Percentiles rank a stretch among this genome's conserved stretches.
These are phyloP conservation scores for Brassica nigra DNA, from an alignment of 345 rosid species.

Conservation along the genomic window DNA sequence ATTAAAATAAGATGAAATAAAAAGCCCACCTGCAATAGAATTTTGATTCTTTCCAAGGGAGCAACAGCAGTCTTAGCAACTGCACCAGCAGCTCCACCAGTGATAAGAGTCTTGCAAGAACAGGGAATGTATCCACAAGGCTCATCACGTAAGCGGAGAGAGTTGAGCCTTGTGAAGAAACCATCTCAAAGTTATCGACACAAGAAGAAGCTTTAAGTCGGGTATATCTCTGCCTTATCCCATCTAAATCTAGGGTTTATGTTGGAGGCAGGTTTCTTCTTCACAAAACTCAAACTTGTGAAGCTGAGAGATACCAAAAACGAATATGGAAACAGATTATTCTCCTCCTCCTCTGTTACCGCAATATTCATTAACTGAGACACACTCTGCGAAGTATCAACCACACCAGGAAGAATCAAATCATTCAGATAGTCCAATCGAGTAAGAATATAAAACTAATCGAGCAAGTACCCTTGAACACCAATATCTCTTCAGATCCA, in stretches of 20 bases:
- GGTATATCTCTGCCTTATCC: slow-evolving; percentile 59
- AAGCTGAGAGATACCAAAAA: slow-evolving; percentile 68
- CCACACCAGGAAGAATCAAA: slow-evolving; percentile 19
- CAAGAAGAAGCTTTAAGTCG: background rate
- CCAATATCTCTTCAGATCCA: background rate
- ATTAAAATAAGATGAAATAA: background rate
- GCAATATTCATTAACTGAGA: slow-evolving; percentile 70
- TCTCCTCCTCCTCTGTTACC: slow-evolving; percentile 47
- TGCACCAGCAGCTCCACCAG: slow-evolving; percentile 95
- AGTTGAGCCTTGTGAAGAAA: slow-evolving; percentile 62
- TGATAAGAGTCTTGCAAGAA: slow-evolving; percentile 86
- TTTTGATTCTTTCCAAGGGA: slow-evolving; percentile 86
- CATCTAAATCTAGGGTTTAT: slow-evolving; percentile 78
- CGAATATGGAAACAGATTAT: slow-evolving; percentile 62
- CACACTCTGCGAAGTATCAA: slow-evolving; percentile 29
- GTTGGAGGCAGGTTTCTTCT: slow-evolving; percentile 41
- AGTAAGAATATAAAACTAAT: background rate
- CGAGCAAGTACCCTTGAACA: background rate
- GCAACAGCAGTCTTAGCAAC: slow-evolving; percentile 92
- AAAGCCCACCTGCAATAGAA: slow-evolving; percentile 74
- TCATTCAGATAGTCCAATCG: slow-evolving; percentile 4
- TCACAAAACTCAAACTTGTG: slow-evolving; percentile 41
- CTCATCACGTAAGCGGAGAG: slow-evolving; percentile 60
- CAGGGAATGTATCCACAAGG: slow-evolving; percentile 73
- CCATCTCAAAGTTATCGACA: background rate